Evolutionary conservation across 2,329 filamentous ascomycete genomes (phyloP).

Genomic region (Nothophaeocryptopus gaeumannii): DNA sequence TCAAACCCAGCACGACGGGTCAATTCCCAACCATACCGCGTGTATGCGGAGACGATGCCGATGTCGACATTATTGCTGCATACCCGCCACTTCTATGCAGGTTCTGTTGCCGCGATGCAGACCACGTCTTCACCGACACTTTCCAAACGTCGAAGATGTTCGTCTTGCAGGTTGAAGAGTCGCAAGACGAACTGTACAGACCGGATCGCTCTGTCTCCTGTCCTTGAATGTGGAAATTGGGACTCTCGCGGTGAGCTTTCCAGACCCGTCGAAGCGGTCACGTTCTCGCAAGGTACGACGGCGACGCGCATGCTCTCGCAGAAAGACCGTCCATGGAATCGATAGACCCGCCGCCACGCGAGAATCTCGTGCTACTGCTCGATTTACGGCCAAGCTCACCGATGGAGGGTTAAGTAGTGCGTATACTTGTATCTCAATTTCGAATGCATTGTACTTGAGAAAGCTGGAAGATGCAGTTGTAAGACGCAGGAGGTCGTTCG

Average conservation of each 20-base stretch:
- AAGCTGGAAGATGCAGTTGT: not conserved
- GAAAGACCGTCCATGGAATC: not conserved
- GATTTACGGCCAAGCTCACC: not conserved
- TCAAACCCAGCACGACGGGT: too few relatives aligned
- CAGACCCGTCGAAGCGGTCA: too few relatives aligned
- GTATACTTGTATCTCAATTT: too few relatives aligned
- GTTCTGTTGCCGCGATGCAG: not conserved
- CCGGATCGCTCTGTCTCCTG: not conserved
- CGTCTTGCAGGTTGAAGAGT: too few relatives aligned
- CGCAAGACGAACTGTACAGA: not conserved
- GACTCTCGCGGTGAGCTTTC: too few relatives aligned
- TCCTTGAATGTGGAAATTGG: constrained; percentile 1
- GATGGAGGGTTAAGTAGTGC: too few relatives aligned
- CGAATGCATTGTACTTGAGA: too few relatives aligned
- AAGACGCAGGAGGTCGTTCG: constrained; percentile 1
- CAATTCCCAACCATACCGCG: too few relatives aligned
- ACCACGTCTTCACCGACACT: constrained; percentile 3
- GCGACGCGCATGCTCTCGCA: constrained; percentile 2
- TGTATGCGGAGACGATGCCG: not conserved
- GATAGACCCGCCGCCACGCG: constrained; percentile 16
- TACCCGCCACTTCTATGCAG: not conserved
- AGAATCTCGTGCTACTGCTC: constrained; percentile 9
- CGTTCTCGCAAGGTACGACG: not conserved
- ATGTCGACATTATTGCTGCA: not conserved
- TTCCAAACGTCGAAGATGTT: not conserved